phyloP scores from a whole-genome alignment of 1,139 yeast genomes.

The Wickerhamomyces sp. region DNA sequence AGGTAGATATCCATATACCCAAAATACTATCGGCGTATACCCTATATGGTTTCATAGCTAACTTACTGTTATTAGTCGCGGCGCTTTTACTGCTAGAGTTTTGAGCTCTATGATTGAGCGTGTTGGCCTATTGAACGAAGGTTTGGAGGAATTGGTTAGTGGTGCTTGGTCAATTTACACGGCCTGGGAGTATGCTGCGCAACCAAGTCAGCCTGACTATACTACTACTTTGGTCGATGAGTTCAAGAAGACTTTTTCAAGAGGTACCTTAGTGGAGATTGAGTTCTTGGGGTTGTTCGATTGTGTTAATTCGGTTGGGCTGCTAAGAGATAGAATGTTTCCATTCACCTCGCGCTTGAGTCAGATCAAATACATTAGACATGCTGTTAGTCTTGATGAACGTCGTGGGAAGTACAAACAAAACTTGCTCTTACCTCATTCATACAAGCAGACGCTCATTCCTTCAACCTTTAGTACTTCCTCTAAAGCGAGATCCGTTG shows the following conservation, averaged over 20 bases:
- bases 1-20: conserved; percentile 25
- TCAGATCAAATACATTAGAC: conserved; percentile 53
- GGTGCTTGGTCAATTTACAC: conserved; percentile 60
- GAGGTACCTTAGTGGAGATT: conserved; percentile 35
- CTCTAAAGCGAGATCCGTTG: background rate
- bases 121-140: conserved; percentile 50
- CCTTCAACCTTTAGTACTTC: conserved; percentile 6
- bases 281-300: conserved; percentile 65
- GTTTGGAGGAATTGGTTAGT: conserved; percentile 47
- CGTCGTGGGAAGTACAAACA: conserved; percentile 58
- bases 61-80: conserved; percentile 37
- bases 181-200: conserved; percentile 59
- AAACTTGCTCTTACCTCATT: conserved; percentile 42
- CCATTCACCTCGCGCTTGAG: conserved; percentile 49
- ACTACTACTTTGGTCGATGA: conserved; percentile 42
- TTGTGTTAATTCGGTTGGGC: conserved; percentile 60
- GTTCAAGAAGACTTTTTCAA: conserved; percentile 47
- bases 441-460: conserved; percentile 31
- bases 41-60: background rate
- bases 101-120: conserved; percentile 59
- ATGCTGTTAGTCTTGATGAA: conserved; percentile 63
- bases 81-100: conserved; percentile 60
- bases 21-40: background rate
- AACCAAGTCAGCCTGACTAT: conserved; percentile 40
- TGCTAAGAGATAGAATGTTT: conserved; percentile 49